Base-by-base conservation (phyloP, 1,139 yeast genomes). In the Nadsonia commutata region DNA sequence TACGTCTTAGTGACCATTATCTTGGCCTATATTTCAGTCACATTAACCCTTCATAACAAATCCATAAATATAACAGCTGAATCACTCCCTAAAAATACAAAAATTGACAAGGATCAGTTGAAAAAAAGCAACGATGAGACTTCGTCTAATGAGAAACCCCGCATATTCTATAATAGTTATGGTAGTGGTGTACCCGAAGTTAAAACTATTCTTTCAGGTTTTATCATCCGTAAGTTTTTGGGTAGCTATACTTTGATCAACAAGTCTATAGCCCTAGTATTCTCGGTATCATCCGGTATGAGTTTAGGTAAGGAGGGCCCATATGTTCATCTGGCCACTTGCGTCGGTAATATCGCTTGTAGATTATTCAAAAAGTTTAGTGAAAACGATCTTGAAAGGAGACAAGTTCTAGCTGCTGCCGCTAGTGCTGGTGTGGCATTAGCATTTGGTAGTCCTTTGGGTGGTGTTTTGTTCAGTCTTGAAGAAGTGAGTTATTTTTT, bases 221-320 rank as follows among this genome's bases (percentile, higher is more conserved):
- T 56, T 41, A 54, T 56, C 36, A 56, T 54, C 20, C 63, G 80
- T 46, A 61, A 70, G 40, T 76, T 72, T 50, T 59, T 76, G 40
- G 81, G 82, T 3, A 62, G 74, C 2, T 69, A 70, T 49, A 74
- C 82, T 0, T 63, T 76, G 17, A 41, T 74, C 23, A 63, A 72
- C 45, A 76, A 76, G 55, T 65, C 78, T 0, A 50, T 66, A 3
- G 74, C 77, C 0, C 58, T 77, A 36, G 63, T 76, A 2, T 64
- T 76, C 36, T 77, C 81, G 1, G 76, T 78, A 44, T 80, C 82
- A 0, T 75, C 82, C 0, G 84, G 84, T 0, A 63, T 78, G 64
- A 64, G 77, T 16, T 63, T 78, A 18, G 85, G 85, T 1, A 79
- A 79, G 59, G 85, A 78, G 51, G 85, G 82, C 2, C 85, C 85